Conservation (phyloP, 2,329 filamentous ascomycete species). For the Pseudogymnoascus sp. region DNA sequence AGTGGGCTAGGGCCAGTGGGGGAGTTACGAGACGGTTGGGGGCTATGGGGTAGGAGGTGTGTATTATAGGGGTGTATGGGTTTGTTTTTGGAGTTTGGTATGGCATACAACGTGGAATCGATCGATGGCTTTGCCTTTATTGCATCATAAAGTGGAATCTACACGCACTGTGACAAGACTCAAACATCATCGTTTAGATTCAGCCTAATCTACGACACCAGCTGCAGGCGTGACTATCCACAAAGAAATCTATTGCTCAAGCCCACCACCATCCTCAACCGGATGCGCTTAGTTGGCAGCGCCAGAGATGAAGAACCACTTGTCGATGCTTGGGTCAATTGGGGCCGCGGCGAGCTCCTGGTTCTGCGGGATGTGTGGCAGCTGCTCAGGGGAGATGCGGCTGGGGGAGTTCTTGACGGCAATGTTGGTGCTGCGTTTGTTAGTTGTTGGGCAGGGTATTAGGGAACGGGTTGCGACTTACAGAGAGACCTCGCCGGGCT, state of each 20-base stretch:
- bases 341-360: slow-evolving; percentile 77
- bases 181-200: slow-evolving; percentile 2
- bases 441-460: slow-evolving; percentile 11
- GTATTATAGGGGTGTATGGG: neutral
- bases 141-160: neutral
- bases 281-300: slow-evolving; percentile 60
- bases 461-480: slow-evolving; percentile 41
- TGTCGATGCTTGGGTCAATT: slow-evolving; percentile 95
- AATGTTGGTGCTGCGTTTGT: slow-evolving; percentile 64
- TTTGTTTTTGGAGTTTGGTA: neutral
- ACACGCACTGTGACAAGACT: neutral
- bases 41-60: neutral
- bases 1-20: slow-evolving; percentile 16
- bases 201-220: neutral
- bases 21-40: neutral
- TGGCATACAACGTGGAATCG: neutral
- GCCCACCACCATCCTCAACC: neutral
- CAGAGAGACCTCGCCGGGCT: slow-evolving; percentile 69
- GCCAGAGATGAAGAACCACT: slow-evolving; percentile 99
- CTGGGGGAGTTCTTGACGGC: slow-evolving; percentile 65
- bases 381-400: slow-evolving; percentile 59
- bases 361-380: slow-evolving; percentile 68
- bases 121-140: neutral
- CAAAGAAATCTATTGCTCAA: slow-evolving; percentile 1
- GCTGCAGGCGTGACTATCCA: neutral